A percentile compares a stretch with the other conserved stretches of the same genome.
phyloP scores from a whole-genome alignment of 140 eudicot genomes.

The Erigeron philadelphicus region DNA sequence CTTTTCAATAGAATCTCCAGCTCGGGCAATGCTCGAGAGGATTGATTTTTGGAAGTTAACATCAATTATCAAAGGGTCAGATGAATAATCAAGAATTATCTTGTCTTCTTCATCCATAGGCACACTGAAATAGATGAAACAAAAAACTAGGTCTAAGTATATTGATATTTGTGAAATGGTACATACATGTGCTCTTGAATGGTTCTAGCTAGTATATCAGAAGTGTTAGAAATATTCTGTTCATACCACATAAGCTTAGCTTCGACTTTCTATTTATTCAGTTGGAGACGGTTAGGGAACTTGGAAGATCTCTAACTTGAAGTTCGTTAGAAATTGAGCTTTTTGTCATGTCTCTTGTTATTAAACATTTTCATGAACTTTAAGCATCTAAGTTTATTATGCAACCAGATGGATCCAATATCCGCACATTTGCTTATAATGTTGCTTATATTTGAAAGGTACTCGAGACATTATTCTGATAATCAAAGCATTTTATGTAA shows the following conservation, averaged over 20 bases:
- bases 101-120: conserved; percentile 98
- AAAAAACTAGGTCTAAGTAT: neutral
- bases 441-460: too few relatives aligned
- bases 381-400: neutral
- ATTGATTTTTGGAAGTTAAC: conserved; percentile 56
- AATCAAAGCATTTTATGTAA: neutral
- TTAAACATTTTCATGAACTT: neutral
- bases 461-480: neutral
- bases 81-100: conserved; percentile 80
- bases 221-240: neutral
- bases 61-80: conserved; percentile 66
- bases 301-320: too few relatives aligned
- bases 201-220: neutral
- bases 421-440: too few relatives aligned
- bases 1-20: conserved; percentile 84
- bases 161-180: neutral
- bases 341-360: neutral
- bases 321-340: neutral
- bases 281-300: too few relatives aligned
- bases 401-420: too few relatives aligned
- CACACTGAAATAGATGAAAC: conserved; percentile 46
- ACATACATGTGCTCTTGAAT: neutral
- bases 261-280: neutral
- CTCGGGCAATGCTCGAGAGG: conserved; percentile 72
- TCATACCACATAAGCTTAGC: neutral